Conservation (phyloP, 805 yeast genomes). For the Starmerella asiatica region DNA sequence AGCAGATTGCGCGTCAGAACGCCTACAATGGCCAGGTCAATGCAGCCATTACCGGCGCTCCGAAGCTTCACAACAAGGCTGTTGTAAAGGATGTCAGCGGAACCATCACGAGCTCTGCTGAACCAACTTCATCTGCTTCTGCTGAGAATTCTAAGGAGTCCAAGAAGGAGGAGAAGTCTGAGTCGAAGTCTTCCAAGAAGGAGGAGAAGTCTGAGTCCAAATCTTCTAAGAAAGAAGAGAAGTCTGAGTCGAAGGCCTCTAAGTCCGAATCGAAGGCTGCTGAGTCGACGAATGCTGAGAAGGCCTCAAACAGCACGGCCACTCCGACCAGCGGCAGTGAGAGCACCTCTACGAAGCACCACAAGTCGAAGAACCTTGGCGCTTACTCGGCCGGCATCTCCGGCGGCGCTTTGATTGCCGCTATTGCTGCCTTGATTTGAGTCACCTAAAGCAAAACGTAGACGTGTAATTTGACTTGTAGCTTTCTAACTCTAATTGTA, state of each 20-base stretch:
- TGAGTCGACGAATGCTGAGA: conserved; percentile 1
- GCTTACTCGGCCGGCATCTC: conserved; percentile 3
- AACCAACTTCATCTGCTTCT: conserved; percentile 1
- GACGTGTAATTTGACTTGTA: too few species aligned
- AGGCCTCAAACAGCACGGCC: neutral
- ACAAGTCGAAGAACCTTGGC: conserved; percentile 7
- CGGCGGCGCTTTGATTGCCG: conserved; percentile 15
- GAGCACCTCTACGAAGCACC: neutral
- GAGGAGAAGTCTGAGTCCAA: conserved; percentile 9
- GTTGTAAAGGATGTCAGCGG: conserved; percentile 5
- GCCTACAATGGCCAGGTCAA: neutral
- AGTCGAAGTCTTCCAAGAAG: conserved; percentile 4
- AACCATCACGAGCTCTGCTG: conserved; percentile 1
- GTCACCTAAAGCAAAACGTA: too few species aligned
- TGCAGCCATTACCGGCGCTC: conserved; percentile 3
- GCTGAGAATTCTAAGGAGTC: conserved; percentile 12
- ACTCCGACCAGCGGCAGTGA: neutral
- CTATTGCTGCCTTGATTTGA: conserved; percentile 14
- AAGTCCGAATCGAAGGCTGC: conserved; percentile 1
- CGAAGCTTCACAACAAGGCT: conserved; percentile 8
- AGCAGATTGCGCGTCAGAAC: neutral
- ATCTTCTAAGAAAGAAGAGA: conserved; percentile 11
- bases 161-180: conserved; percentile 10
- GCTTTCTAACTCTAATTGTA: too few species aligned
- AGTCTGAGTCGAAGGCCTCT: conserved; percentile 7